A percentile compares a stretch with the other conserved stretches of the same genome.
Evolutionary conservation across 2,329 filamentous ascomycete species (phyloP).

Genomic region (Epichloe typhina): DNA sequence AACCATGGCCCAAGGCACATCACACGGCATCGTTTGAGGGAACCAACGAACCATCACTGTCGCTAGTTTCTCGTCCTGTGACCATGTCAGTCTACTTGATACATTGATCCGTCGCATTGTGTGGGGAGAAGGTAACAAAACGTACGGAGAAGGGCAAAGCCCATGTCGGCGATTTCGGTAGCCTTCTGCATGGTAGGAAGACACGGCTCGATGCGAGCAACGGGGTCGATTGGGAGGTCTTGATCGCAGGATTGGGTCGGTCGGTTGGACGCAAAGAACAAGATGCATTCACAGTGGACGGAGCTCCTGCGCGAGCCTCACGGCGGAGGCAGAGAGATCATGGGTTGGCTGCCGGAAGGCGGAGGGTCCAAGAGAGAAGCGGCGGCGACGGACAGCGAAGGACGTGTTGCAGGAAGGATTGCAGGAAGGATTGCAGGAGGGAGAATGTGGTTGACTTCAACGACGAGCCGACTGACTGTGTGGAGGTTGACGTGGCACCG

Average conservation of each 20-base stretch:
- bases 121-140: not conserved
- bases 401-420: no score
- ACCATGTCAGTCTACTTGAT: conserved; percentile 1
- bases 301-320: conserved; percentile 12
- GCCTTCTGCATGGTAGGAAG: conserved; percentile 12
- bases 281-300: not conserved
- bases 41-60: conserved; percentile 20
- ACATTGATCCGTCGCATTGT: not conserved
- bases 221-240: not conserved
- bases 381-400: not conserved
- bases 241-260: not conserved
- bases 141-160: conserved; percentile 21
- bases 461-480: no score
- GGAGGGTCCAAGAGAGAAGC: not conserved
- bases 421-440: no score
- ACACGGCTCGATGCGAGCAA: not conserved
- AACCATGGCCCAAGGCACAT: not conserved
- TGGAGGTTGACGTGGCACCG: no score
- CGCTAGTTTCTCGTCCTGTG: conserved; percentile 14
- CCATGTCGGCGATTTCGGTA: conserved; percentile 15
- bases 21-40: not conserved
- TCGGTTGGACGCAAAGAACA: not conserved
- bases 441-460: not conserved
- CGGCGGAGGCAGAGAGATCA: conserved; percentile 11
- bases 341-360: conserved; percentile 4